Evolutionary conservation across 257 asterid species (phyloP).

Genomic region (Capsicum baccatum): DNA sequence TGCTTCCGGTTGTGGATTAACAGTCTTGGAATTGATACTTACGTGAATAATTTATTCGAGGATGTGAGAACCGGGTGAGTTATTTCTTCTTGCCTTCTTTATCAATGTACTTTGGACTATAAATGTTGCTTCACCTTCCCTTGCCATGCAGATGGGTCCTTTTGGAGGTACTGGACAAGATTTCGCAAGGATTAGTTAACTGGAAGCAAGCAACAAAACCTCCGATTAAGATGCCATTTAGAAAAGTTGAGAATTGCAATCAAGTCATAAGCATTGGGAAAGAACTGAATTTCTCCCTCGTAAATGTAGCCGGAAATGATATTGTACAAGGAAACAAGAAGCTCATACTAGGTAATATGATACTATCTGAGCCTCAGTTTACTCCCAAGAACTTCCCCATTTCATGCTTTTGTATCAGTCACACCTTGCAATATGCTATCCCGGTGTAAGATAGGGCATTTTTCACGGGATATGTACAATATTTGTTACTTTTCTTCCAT

Average conservation of each 20-base stretch:
- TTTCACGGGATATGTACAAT: background rate
- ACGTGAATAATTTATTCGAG: constrained; percentile 80
- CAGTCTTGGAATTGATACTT: constrained; percentile 81
- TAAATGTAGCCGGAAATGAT: constrained; percentile 89
- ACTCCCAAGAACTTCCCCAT: background rate
- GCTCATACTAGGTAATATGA: constrained; percentile 71
- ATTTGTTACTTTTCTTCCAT: background rate
- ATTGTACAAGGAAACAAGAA: constrained; percentile 94
- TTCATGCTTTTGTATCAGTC: background rate
- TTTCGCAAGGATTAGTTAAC: constrained; percentile 65
- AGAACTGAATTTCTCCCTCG: constrained; percentile 80
- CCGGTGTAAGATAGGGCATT: background rate
- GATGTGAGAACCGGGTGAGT: constrained; percentile 80
- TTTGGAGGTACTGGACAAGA: constrained; percentile 75
- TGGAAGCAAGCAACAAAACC: constrained; percentile 89
- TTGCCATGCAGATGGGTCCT: constrained; percentile 69
- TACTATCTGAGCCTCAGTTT: constrained; percentile 13
- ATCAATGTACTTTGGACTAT: background rate
- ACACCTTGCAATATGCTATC: background rate
- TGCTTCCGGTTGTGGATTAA: constrained; percentile 97
- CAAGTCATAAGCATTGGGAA: constrained; percentile 86
- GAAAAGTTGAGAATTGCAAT: constrained; percentile 90
- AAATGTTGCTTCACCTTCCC: constrained; percentile 29
- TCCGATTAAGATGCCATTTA: constrained; percentile 85
- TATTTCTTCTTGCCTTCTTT: constrained; percentile 39